Evolutionary conservation across 1,284 basidiomycete species (phyloP), one percentile per base, ranked within the genome.

Genomic region (Boletus semigastroideus): DNA sequence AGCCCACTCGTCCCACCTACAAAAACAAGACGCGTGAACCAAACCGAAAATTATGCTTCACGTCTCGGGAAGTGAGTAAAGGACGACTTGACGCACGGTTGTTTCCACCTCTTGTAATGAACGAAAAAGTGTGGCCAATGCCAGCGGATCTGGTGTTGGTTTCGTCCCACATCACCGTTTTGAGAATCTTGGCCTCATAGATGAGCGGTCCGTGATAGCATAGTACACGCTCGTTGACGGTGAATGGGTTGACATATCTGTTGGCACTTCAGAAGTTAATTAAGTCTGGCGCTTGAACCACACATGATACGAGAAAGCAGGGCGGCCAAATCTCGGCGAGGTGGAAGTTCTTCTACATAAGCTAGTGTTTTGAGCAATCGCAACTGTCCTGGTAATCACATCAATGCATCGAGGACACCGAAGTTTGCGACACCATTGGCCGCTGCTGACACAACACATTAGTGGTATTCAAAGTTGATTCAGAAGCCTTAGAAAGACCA

Each of bases 101-200:
- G 91, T 71, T 98, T 99, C 97, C 97, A 99, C 5, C 97, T 97
- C 69, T 97, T 95, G 78, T 99, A 99, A 72, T 99, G 97, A 22
- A 99, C 95, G 58, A 91, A 87, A 71, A 93, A 99, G 63, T 97
- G 92, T 6, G 83, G 2, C 94, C 94, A 1, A 82, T 72, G 6
- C 75, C 71, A 4, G 89, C 87, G 5, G 81, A 78, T 39, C 83
- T 78, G 8, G 87, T 84, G 49, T 82, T 86, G 4, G 78, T 74
- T 61, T 89, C 87, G 51, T 87, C 84, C 78, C 86, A 90, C 46
- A 78, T 82, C 64, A 92, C 86, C 1, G 82, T 77, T 67, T 95
- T 90, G 57, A 97, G 82, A 14, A 99, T 79, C 72, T 98, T 97
- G 31, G 94, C 95, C 45, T 63, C 62, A n/a, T 63, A 63, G 33